Percentiles rank a stretch among this genome's conserved stretches.
phyloP scores from a whole-genome alignment of 139 green algal genomes.

The Chlorella sorokiniana region DNA sequence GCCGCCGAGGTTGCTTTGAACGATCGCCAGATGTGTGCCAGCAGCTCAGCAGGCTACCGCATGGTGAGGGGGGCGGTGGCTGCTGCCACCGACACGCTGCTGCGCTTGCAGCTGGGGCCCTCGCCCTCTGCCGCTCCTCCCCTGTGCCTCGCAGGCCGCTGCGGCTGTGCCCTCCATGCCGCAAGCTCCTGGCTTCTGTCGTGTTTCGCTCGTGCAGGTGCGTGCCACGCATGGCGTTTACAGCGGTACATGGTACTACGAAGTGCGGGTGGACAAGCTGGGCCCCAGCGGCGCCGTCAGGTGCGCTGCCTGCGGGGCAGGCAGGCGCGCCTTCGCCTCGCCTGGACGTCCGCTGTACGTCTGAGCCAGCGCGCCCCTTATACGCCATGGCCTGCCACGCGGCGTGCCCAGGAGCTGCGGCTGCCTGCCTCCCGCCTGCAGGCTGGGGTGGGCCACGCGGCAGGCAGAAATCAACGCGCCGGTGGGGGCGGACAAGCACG shows the following conservation, averaged over 20 bases:
- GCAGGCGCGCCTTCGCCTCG: too few species aligned
- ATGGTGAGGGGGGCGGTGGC: slow-evolving; percentile 40
- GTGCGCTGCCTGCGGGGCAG: not conserved
- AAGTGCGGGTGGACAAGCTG: slow-evolving; percentile 67
- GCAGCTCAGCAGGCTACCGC: slow-evolving; percentile 73
- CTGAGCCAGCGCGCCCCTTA: too few species aligned
- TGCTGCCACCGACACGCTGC: too few species aligned
- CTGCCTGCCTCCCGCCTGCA: not conserved
- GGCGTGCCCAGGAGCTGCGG: not conserved
- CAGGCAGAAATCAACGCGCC: slow-evolving; percentile 82
- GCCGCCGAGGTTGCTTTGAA: slow-evolving; percentile 62
- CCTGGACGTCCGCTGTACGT: too few species aligned
- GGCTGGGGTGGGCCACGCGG: slow-evolving; percentile 67
- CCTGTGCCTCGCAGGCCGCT: too few species aligned
- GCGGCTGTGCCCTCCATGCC: too few species aligned
- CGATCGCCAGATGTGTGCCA: slow-evolving; percentile 61
- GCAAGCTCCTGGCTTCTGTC: not conserved
- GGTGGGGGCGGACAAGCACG: slow-evolving; percentile 65
- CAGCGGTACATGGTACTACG: slow-evolving; percentile 79
- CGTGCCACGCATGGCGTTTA: slow-evolving; percentile 71
- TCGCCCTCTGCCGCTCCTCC: too few species aligned
- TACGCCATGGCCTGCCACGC: not conserved
- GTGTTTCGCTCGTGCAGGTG: slow-evolving; percentile 37
- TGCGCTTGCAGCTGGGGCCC: not conserved
- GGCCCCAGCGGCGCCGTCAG: slow-evolving; percentile 65